Evolutionary conservation across 139 green algal genomes (phyloP), one percentile per base, ranked within the genome.

Genomic region (Choricystis sp.): DNA sequence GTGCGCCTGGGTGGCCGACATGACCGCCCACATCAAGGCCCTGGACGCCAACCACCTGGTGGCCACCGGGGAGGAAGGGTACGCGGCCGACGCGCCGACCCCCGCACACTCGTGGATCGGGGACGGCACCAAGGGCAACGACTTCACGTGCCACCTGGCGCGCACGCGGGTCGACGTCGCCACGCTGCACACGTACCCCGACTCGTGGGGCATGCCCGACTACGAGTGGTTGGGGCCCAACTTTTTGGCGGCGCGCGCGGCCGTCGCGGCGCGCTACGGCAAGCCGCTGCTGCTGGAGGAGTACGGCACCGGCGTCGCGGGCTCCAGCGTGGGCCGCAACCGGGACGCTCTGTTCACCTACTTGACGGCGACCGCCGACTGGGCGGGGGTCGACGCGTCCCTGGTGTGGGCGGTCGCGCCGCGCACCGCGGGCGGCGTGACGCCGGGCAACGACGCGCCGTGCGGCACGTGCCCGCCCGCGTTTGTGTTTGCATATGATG

Each of bases 31-130:
- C 60, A 30, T 69, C 40, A 63, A 68, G 62, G 28, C 19, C 9
- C 24, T 76, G 4, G 78, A 85, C 64, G 48, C 76, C 57, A 85
- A 85, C 64, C 78, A 85, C 67, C 29, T 84, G 64, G 67, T 85
- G 26, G 77, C 67, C 4, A 61, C 73, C 1, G 78, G 78, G 29
- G 69, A 74, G 56, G 78, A 85, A 60, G 78, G 78, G 25, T 88
- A 52, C 40, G 9, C 9, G 40, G 40, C 40, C 9, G 40, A 52
- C 40, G 16, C 9, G 40, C 40, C 40, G 40, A 16, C 9, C 40
- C 40, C 9, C 9, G 40, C 40, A 16, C 40, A 52, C 40, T 52
- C 40, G 9, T 52, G 40, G 40, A 9, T 52, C 40, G 16, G 16
- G 9, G 40, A 52, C 40, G 40, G 40, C 9, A 21, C 9, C 9